A percentile compares a stretch with the other conserved stretches of the same genome.
These are phyloP conservation scores for Trichoderma erinaceum DNA, from an alignment of 495 filamentous ascomycete species.

Conservation along the genomic window DNA sequence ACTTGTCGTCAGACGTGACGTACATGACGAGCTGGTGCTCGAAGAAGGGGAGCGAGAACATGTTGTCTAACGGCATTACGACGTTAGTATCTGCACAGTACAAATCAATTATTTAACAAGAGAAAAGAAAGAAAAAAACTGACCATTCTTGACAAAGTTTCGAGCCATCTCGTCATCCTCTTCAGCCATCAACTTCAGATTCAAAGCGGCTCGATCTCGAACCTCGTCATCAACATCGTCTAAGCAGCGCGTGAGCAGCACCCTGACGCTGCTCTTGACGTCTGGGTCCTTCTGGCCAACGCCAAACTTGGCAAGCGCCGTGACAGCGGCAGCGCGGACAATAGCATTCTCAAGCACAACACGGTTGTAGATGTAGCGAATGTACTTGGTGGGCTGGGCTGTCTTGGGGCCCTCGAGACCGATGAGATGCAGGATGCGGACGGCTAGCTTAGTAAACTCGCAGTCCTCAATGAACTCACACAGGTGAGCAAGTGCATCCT, in stretches of 20 bases:
- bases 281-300: conserved; percentile 95
- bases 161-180: conserved; percentile 71
- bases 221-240: conserved; percentile 99
- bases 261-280: conserved; percentile 89
- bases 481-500: conserved; percentile 92
- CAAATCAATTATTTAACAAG: background rate
- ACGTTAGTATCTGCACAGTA: conserved; percentile 21
- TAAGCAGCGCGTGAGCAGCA: conserved; percentile 86
- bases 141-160: conserved; percentile 87
- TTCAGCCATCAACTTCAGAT: conserved; percentile 82
- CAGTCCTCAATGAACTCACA: conserved; percentile 99
- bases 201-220: conserved; percentile 88
- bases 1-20: conserved; percentile 81
- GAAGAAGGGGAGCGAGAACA: conserved; percentile 91
- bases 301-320: conserved; percentile 93
- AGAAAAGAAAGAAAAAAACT: conserved; percentile 20
- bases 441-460: conserved; percentile 97
- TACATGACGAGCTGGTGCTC: conserved; percentile 98
- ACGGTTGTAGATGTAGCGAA: conserved; percentile 98
- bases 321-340: conserved; percentile 91
- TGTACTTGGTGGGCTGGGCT: conserved; percentile 93
- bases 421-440: conserved; percentile 87
- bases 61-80: conserved; percentile 49
- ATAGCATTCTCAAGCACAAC: conserved; percentile 97
- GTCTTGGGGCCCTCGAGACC: conserved; percentile 95